Conservation (phyloP, 768 basidiomycete genomes). For the Tubosaeta brunneosetosa region DNA sequence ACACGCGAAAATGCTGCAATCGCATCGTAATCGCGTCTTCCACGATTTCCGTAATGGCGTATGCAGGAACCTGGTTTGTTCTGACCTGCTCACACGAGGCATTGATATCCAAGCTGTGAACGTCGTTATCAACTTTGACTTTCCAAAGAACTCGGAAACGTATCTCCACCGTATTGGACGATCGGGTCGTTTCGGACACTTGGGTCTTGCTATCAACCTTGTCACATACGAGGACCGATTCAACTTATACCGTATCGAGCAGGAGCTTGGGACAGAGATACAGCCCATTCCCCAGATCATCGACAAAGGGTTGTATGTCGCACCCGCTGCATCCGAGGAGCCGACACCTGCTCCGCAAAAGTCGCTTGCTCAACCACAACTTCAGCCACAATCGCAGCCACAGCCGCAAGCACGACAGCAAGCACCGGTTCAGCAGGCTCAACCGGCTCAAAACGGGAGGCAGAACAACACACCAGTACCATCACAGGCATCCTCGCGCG, state of each 20-base stretch:
- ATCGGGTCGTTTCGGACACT: slow-evolving; percentile 94
- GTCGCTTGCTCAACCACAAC: slow-evolving; percentile 32
- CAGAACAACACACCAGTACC: slow-evolving; percentile 23
- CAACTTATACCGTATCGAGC: slow-evolving; percentile 96
- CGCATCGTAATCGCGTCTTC: slow-evolving; percentile 98
- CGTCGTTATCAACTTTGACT: slow-evolving; percentile 99
- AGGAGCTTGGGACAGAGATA: slow-evolving; percentile 97
- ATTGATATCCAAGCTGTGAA: slow-evolving; percentile 99
- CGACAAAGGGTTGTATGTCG: slow-evolving; percentile 90
- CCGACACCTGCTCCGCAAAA: slow-evolving; percentile 45
- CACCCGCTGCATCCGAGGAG: slow-evolving; percentile 53
- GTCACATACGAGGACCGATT: slow-evolving; percentile 98
- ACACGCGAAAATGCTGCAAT: slow-evolving; percentile 98
- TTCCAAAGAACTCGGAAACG: slow-evolving; percentile 98
- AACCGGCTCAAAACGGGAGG: slow-evolving; percentile 25
- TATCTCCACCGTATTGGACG: slow-evolving; percentile 99
- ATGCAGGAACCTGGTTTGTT: slow-evolving; percentile 97
- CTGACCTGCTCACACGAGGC: slow-evolving; percentile 95
- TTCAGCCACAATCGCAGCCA: slow-evolving; percentile 24
- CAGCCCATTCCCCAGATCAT: slow-evolving; percentile 90
- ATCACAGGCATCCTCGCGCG: slow-evolving; percentile 21
- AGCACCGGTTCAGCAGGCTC: slow-evolving; percentile 20
- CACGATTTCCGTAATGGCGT: slow-evolving; percentile 99
- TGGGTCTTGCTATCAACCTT: slow-evolving; percentile 95
- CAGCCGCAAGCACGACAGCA: slow-evolving; percentile 29